Evolutionary conservation across 2,329 filamentous ascomycete species (phyloP).

Genomic region (Monosporascus sp.): DNA sequence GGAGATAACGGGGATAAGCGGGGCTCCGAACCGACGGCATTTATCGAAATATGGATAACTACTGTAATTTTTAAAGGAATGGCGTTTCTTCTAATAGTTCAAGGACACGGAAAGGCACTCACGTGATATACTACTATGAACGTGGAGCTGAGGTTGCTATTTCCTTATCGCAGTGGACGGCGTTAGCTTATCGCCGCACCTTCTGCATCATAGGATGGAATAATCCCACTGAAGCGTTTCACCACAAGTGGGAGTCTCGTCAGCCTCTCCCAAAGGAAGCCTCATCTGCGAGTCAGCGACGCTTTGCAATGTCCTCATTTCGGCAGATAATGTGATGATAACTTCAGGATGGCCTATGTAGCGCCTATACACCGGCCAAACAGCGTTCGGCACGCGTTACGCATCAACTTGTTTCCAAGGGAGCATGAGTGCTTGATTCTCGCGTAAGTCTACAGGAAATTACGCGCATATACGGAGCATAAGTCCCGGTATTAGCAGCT

Average conservation of each 20-base stretch:
- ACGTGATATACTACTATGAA: too few relatives aligned
- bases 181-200: background rate
- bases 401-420: slow-evolving; percentile 66
- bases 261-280: background rate
- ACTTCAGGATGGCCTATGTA: slow-evolving; percentile 77
- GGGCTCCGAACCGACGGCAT: too few relatives aligned
- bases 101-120: too few relatives aligned
- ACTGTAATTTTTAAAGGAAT: too few relatives aligned
- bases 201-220: slow-evolving; percentile 1
- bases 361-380: slow-evolving; percentile 90
- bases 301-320: background rate
- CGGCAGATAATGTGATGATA: slow-evolving; percentile 18
- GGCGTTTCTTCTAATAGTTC: too few relatives aligned
- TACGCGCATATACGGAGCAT: background rate
- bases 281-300: background rate
- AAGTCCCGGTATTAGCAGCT: slow-evolving; percentile 17
- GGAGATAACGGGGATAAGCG: too few relatives aligned
- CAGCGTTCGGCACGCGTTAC: slow-evolving; percentile 84
- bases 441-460: slow-evolving; percentile 56
- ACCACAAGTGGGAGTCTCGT: background rate
- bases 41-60: too few relatives aligned
- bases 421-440: slow-evolving; percentile 79
- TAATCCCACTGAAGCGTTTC: background rate
- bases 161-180: background rate
- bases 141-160: background rate